These are phyloP conservation scores for Kwoniella sp. DNA, from an alignment of 768 basidiomycete genomes.

Conservation along the genomic window DNA sequence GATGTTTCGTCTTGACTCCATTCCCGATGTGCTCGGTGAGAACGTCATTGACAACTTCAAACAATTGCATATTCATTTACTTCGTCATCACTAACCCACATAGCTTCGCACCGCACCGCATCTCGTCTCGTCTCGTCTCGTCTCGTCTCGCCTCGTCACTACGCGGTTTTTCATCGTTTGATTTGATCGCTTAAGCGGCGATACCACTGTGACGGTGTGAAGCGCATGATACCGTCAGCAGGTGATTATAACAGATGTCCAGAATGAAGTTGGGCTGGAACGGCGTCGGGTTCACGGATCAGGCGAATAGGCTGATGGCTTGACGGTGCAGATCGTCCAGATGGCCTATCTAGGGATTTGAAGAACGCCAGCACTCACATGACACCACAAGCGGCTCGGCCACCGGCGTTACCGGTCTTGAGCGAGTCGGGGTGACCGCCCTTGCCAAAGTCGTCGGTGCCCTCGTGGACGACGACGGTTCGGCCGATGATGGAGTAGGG, in stretches of 20 bases:
- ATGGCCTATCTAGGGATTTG: too few species aligned
- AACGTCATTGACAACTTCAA: background rate
- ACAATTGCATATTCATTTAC: constrained; percentile 1
- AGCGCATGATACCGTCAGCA: constrained; percentile 1
- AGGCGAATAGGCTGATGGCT: too few species aligned
- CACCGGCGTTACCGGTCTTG: constrained; percentile 74
- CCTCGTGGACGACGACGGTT: constrained; percentile 74
- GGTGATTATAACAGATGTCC: background rate
- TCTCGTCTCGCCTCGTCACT: background rate
- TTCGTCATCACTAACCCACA: background rate
- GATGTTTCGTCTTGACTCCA: too few species aligned
- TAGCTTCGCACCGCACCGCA: too few species aligned
- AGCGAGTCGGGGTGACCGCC: constrained; percentile 70
- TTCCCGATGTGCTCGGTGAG: background rate
- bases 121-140: background rate
- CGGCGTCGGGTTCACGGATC: too few species aligned
- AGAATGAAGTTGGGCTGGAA: too few species aligned
- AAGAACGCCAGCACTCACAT: constrained; percentile 63
- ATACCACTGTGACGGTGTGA: constrained; percentile 13
- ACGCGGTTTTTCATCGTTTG: background rate
- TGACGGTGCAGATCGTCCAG: too few species aligned
- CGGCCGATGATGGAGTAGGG: constrained; percentile 72
- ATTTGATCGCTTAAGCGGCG: constrained; percentile 19
- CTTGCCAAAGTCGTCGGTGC: constrained; percentile 76
- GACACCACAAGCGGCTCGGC: constrained; percentile 77